Percentiles rank a stretch among this genome's conserved stretches.
Conservation (phyloP, 164 flowering plant genomes). For the Cinnamomum micranthum region DNA sequence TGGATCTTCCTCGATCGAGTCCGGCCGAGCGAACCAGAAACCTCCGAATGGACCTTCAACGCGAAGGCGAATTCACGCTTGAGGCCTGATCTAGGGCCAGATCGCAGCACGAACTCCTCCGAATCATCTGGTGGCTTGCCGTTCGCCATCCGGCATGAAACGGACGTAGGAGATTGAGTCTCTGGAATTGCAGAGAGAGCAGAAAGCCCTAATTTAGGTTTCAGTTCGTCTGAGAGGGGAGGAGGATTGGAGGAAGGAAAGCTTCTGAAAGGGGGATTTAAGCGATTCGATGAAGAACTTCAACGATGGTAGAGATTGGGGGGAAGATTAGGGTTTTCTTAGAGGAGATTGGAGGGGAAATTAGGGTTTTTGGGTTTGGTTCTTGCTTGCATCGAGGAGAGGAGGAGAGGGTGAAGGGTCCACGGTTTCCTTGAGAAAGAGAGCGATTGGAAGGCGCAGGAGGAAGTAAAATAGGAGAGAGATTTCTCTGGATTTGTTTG, state of each 20-base stretch:
- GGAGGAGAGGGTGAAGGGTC: background rate
- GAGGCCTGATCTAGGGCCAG: slow-evolving; percentile 22
- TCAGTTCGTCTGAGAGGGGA: background rate
- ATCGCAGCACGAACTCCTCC: slow-evolving; percentile 20
- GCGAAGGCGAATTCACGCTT: slow-evolving; percentile 36
- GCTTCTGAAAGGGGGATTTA: background rate
- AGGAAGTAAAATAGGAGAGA: too few relatives aligned
- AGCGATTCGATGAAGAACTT: background rate
- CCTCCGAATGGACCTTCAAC: slow-evolving; percentile 23
- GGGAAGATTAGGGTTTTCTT: background rate
- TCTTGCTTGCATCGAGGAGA: background rate
- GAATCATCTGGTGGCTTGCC: slow-evolving; percentile 11
- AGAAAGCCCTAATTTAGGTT: background rate
- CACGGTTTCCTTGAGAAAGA: too few relatives aligned
- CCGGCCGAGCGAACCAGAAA: slow-evolving; percentile 19
- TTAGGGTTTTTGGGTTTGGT: background rate
- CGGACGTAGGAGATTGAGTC: background rate
- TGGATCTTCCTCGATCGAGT: slow-evolving; percentile 13
- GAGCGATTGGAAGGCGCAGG: too few relatives aligned
- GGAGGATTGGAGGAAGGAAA: background rate
- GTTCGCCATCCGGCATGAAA: slow-evolving; percentile 18
- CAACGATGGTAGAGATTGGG: background rate
- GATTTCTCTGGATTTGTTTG: too few relatives aligned
- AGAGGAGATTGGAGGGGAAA: background rate
- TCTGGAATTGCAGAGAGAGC: background rate